Evolutionary conservation across 805 yeast genomes (phyloP).

Genomic region (Peterozyma xylosa): DNA sequence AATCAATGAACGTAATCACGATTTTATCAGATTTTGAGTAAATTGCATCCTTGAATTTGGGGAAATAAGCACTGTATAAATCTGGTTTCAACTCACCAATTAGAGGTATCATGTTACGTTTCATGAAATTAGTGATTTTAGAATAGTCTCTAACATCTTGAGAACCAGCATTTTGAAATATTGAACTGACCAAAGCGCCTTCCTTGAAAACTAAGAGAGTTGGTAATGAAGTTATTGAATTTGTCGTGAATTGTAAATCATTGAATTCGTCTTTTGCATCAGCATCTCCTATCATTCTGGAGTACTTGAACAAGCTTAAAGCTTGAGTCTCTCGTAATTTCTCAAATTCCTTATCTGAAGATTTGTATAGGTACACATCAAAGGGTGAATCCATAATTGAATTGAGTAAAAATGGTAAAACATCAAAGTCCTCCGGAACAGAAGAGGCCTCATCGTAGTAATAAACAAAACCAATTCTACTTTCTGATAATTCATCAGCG

Average conservation of each 20-base stretch:
- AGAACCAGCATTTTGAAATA: conserved; percentile 56
- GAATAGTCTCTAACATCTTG: conserved; percentile 50
- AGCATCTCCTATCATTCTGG: conserved; percentile 30
- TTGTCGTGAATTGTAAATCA: conserved; percentile 38
- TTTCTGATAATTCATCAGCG: conserved; percentile 21
- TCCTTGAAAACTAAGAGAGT: conserved; percentile 56
- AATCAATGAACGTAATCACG: conserved; percentile 40
- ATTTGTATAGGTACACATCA: conserved; percentile 44
- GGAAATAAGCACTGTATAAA: conserved; percentile 28
- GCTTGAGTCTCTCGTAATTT: conserved; percentile 34
- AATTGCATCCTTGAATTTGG: conserved; percentile 13
- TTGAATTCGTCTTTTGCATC: conserved; percentile 28
- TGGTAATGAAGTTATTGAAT: conserved; percentile 53
- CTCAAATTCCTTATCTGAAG: conserved; percentile 35
- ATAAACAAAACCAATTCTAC: conserved; percentile 47
- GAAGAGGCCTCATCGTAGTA: conserved; percentile 41
- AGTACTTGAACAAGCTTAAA: conserved; percentile 28
- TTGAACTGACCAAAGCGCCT: conserved; percentile 39
- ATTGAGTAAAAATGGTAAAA: conserved; percentile 54
- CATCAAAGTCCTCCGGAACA: conserved; percentile 54
- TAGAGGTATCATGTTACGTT: conserved; percentile 40
- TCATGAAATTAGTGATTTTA: conserved; percentile 42
- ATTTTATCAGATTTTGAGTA: conserved; percentile 33
- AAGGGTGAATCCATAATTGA: conserved; percentile 50
- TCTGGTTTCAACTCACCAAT: conserved; percentile 42